Base-by-base conservation (phyloP, 2,329 filamentous ascomycete species). In the Xylariaceae sp. region DNA sequence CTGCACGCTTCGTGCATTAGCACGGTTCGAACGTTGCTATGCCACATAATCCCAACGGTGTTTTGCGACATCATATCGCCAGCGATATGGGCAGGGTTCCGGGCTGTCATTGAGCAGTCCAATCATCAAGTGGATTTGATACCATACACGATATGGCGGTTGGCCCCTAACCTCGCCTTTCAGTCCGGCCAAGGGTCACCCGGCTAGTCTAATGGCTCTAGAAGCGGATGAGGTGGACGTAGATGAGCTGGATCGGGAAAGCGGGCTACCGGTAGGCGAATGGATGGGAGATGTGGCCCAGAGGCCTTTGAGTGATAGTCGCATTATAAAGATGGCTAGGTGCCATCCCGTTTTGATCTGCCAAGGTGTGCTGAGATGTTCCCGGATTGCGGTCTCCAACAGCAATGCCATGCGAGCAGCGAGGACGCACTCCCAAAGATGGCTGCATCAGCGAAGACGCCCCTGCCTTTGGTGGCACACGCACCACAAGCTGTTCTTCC, bases 1-100 rank as follows among this genome's bases (percentile, higher is more conserved):
- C 41, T 58, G 56, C 53, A 56, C 56, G 19, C 15, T 19, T 39
- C 16, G 15, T 58, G 63, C 63, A 64, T 61, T 61, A 65, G 60
- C 58, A 62, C 9, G 32, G 32, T 15, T 10, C 6, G 4, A 58
- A 44, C 50, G 13, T 43, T 19, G 42, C 39, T 41, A 52, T 50
- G 54, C 54, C 54, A 59, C 54, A 56, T 57, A 54, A 26, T 26
- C 6, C 57, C 54, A 57, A 57, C 32, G 54, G 49, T 53, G 42
- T 53, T 53, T 53, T 52, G 56, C 55, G 41, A 44, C 55, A 53
- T 53, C 57, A 55, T 55, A 44, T 57, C 45, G 53, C 58, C 55
- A 56, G 56, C 56, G 55, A 26, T n/a, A n/a, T n/a, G n/a, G 26
- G 51, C 50, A 29, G 61, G 45, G 55, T 60, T 57, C 56, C 56